Evolutionary conservation across 2,329 filamentous ascomycete species (phyloP).

Genomic region (Xylariaceae sp.): DNA sequence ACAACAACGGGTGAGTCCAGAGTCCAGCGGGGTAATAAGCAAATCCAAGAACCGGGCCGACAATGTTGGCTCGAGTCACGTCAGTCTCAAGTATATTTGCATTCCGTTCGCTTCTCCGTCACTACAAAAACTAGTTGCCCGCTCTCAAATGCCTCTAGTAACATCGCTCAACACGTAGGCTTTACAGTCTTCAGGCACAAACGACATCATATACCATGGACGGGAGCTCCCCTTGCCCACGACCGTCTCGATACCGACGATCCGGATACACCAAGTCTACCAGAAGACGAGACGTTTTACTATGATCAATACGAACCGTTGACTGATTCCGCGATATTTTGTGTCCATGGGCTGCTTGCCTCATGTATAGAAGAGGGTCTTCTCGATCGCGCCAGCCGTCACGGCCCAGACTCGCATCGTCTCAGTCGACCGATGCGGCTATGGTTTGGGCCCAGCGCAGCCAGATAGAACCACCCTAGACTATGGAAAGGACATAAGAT

Average conservation of each 20-base stretch:
- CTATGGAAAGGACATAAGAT: constrained; percentile 5
- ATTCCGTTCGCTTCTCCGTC: not conserved
- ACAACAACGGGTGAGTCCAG: not conserved
- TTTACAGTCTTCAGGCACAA: not conserved
- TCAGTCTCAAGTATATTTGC: not conserved
- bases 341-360: constrained; percentile 10
- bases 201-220: constrained; percentile 2
- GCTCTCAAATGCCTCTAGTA: not conserved
- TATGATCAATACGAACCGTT: constrained; percentile 11
- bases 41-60: not conserved
- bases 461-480: constrained; percentile 7
- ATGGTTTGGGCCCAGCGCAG: constrained; percentile 11
- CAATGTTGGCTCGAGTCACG: not conserved
- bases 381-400: constrained; percentile 11
- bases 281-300: constrained; percentile 8
- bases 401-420: constrained; percentile 12
- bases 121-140: not conserved
- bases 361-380: constrained; percentile 11
- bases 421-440: constrained; percentile 9
- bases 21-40: constrained; percentile 10
- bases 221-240: constrained; percentile 4
- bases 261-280: constrained; percentile 7
- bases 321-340: constrained; percentile 6
- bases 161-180: not conserved
- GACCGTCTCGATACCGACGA: constrained; percentile 9